Percentiles rank a stretch among this genome's conserved stretches.
Evolutionary conservation across 768 basidiomycete species (phyloP).

Genomic region (Pleurotus tuber-regium): DNA sequence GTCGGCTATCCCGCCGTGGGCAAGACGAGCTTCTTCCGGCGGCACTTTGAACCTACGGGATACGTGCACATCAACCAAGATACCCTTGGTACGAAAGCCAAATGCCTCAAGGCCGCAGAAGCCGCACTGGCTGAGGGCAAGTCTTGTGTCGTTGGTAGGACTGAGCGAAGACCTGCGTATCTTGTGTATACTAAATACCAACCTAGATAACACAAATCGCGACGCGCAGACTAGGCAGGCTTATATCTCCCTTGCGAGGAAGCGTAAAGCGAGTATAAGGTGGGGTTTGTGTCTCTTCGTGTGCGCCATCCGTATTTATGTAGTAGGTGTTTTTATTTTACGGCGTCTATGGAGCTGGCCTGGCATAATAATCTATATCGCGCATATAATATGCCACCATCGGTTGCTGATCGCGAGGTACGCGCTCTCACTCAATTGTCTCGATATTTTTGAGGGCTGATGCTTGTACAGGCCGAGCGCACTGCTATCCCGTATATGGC

Average conservation of each 20-base stretch:
- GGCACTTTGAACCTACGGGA: slow-evolving; percentile 60
- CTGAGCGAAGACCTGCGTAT: slow-evolving; percentile 19
- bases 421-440: too few species aligned
- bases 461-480: slow-evolving; percentile 41
- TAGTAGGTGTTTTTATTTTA: slow-evolving; percentile 75
- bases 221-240: slow-evolving; percentile 62
- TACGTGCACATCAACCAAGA: slow-evolving; percentile 92
- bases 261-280: slow-evolving; percentile 55
- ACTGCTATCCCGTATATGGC: slow-evolving; percentile 57
- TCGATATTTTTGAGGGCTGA: too few species aligned
- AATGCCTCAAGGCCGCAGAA: slow-evolving; percentile 67
- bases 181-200: background rate
- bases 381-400: slow-evolving; percentile 57
- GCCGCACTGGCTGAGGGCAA: slow-evolving; percentile 50
- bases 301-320: background rate
- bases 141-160: slow-evolving; percentile 84
- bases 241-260: slow-evolving; percentile 69
- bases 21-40: slow-evolving; percentile 78
- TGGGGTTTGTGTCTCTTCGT: slow-evolving; percentile 21
- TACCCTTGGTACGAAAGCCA: slow-evolving; percentile 66
- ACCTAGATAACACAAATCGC: slow-evolving; percentile 89
- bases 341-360: slow-evolving; percentile 74
- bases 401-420: slow-evolving; percentile 41
- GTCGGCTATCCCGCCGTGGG: slow-evolving; percentile 61
- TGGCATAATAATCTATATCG: slow-evolving; percentile 95